Evolutionary conservation across 768 basidiomycete species (phyloP), one percentile per base, ranked within the genome.

Genomic region (Leucocoprinus birnbaumii): DNA sequence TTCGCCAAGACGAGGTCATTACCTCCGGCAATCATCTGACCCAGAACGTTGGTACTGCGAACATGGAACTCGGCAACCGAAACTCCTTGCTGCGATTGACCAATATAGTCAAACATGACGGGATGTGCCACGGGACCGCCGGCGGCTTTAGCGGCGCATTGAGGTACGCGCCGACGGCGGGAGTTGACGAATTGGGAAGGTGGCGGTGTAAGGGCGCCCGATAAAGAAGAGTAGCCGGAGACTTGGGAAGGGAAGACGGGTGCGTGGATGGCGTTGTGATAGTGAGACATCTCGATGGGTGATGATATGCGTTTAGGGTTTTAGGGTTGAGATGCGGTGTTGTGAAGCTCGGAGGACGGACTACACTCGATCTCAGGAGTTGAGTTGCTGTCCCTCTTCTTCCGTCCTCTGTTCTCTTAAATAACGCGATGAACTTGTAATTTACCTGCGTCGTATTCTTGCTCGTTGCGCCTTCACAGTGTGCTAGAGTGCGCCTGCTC

Each of bases 51-150:
- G 9, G 64, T 60, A 19, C 76, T 70, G 27, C 78, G 69, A 7
- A 66, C 64, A 44, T 63, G 62, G 18, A 81, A 63, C 38, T 80
- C 77, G 35, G 71, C 70, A 76, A 81, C 79, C 5, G 72, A 69
- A 22, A 81, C 68, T 1, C 80, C 80, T 26, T 77, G 73, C 13
- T 64, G 63, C 2, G 64, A 59, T 34, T 74, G 70, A 2, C 77
- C 79, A n/a, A 69, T 62, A 46, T 71, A 61, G 60, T 80, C 76
- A 51, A 81, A 80, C 9, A 60, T 42, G 45, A 81, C 66, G 0
- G 74, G 58, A 2, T 57, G 61, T 16, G 70, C 64, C 9, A 63
- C 51, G 3, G 61, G 61, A 13, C 61, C 60, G 1, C 63, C 44
- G 24, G 68, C 63, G n/a, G 65, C 62, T 16, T 63, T 58, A 48